Base-by-base conservation (phyloP, 1,284 basidiomycete species). In the Ustilago bromivora region DNA sequence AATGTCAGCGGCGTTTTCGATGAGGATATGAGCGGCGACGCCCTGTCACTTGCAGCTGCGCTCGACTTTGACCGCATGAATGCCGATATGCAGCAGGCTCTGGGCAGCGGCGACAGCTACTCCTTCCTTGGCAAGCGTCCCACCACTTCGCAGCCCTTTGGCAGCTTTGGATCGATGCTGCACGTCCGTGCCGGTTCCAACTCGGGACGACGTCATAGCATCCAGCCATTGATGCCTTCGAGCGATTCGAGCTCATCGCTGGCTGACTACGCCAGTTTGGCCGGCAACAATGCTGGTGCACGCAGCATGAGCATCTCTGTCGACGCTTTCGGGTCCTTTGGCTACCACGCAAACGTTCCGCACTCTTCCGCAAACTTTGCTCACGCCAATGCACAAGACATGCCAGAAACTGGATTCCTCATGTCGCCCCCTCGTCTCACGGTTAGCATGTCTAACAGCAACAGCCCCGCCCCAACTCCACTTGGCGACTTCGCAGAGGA, bases 341-440 rank as follows among this genome's bases (percentile, higher is more conserved):
- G 47, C n/a, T 61, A 63, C 70, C 55, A 55, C n/a, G 34, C 58
- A 2, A 40, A 34, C 3, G 58, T 52, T 31, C 34, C 66, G 40
- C 65, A 78, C 1, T 57, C 66, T 55, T 43, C 60, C 52, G 28
- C 63, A 0, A 57, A 61, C 17, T 53, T 55, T 49, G 55, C 51
- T 36, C 58, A 58, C 46, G 31, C 61, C 19, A 36, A 38, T 28
- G 31, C 54, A 35, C 71, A 64, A 3, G 57, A 64, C 58, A 34
- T 63, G 35, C 58, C 77, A 34, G 67, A 66, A 60, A 64, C 66
- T 43, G 80, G 80, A 17, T 82, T 76, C 60, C 80, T 83, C 51
- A 78, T 83, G 66, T 83, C 81, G n/a, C 81, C 81, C 2, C 81
- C 81, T 11, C 74, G 81, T 34, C 68, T 82, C 32, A 83, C 80